These are phyloP conservation scores for Suhomyces emberorum DNA, from an alignment of 805 yeast species.

Conservation along the genomic window DNA sequence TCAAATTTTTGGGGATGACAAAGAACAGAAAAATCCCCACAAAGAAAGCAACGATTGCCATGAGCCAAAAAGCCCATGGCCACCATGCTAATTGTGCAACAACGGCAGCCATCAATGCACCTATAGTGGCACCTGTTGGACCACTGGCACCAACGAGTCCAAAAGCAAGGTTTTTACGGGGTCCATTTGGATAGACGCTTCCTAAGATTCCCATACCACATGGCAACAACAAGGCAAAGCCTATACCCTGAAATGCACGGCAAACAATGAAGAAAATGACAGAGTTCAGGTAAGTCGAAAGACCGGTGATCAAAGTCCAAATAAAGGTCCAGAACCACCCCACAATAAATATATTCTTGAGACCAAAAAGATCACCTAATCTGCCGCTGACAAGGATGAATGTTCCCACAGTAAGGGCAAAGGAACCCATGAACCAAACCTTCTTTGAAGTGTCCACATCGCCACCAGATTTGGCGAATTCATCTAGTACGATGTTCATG, in stretches of 20 bases:
- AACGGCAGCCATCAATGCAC: conserved; percentile 50
- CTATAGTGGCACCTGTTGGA: conserved; percentile 59
- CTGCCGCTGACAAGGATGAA: conserved; percentile 67
- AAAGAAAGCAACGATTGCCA: conserved; percentile 37
- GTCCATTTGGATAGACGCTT: conserved; percentile 41
- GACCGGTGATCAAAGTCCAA: conserved; percentile 61
- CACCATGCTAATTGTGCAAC: conserved; percentile 48
- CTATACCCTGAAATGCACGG: conserved; percentile 63
- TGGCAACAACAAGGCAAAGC: conserved; percentile 58
- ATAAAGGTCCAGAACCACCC: conserved; percentile 56
- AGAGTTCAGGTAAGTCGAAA: conserved; percentile 49
- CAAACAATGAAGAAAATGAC: conserved; percentile 43
- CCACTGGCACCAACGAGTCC: conserved; percentile 58
- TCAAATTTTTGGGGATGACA: conserved; percentile 22
- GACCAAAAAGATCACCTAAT: conserved; percentile 70
- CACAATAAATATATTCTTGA: conserved; percentile 47
- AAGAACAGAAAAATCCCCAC: conserved; percentile 31
- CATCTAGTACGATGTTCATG: conserved; percentile 32
- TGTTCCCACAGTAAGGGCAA: conserved; percentile 69
- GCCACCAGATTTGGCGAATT: conserved; percentile 15
- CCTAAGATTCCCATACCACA: conserved; percentile 57
- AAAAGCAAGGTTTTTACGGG: conserved; percentile 52
- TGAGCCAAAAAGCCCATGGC: conserved; percentile 59
- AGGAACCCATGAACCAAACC: conserved; percentile 68
- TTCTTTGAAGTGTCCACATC: conserved; percentile 5